Percentiles rank a stretch among this genome's conserved stretches.
phyloP scores from a whole-genome alignment of 73 alveolate species.

The Paramecium primaurelia region DNA sequence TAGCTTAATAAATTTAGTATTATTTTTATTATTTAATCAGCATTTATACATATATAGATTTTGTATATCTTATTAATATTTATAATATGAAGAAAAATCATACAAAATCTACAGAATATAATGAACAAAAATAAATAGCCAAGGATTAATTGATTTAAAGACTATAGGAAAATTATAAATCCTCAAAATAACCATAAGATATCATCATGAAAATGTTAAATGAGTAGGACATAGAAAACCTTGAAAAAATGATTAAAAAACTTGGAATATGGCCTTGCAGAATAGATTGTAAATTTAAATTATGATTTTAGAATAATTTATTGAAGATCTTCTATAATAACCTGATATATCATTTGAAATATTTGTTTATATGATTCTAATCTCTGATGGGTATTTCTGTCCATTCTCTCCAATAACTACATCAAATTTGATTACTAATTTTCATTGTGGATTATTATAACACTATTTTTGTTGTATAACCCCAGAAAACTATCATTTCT shows the following conservation, averaged over 20 bases:
- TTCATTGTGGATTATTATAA: neutral
- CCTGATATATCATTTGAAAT: neutral
- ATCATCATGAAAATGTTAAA: neutral
- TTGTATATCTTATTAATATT: neutral
- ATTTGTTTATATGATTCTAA: neutral
- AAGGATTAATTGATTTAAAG: neutral
- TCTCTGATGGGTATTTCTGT: neutral
- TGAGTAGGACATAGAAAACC: neutral
- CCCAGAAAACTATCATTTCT: neutral
- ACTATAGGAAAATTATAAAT: neutral
- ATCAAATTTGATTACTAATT: neutral
- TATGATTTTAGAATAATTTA: neutral
- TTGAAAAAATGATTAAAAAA: neutral
- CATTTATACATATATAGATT: neutral
- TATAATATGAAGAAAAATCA: neutral
- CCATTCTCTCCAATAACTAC: neutral
- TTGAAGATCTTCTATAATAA: neutral
- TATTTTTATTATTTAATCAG: too few species aligned
- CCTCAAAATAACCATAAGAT: neutral
- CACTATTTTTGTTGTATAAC: neutral
- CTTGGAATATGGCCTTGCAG: neutral
- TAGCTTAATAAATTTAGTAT: too few species aligned
- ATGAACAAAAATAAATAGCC: neutral
- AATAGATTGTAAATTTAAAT: neutral
- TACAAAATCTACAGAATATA: neutral